phyloP scores from a whole-genome alignment of 306 rosid genomes.

The Quercus berberidifolia region DNA sequence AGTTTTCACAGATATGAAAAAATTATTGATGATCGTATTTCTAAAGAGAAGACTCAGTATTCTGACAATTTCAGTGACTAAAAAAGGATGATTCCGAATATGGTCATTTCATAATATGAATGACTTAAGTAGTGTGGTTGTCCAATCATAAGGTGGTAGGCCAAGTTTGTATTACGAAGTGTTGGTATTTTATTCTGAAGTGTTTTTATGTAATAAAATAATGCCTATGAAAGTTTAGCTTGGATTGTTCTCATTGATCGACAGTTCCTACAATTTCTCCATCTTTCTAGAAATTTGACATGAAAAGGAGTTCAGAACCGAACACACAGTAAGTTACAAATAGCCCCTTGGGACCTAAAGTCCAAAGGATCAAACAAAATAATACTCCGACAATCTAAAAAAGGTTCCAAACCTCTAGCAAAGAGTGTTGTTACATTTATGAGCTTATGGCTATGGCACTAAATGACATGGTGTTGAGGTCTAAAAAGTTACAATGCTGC shows the following conservation, averaged over 20 bases:
- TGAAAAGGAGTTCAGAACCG: not conserved
- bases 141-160: not conserved
- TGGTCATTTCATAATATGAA: too few species aligned
- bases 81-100: not conserved
- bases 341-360: not conserved
- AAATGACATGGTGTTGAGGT: conserved; percentile 25
- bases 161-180: not conserved
- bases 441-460: conserved; percentile 50
- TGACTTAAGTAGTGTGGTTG: not conserved
- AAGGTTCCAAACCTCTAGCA: conserved; percentile 13
- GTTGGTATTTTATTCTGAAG: not conserved
- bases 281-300: not conserved
- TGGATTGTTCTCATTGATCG: not conserved
- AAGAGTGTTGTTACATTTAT: conserved; percentile 55
- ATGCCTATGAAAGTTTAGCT: not conserved
- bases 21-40: conserved; percentile 27
- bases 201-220: not conserved
- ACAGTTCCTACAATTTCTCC: not conserved
- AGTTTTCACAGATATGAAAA: conserved; percentile 17
- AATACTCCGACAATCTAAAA: too few species aligned
- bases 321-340: too few species aligned
- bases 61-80: conserved; percentile 10
- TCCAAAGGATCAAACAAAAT: not conserved
- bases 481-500: too few species aligned
- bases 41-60: conserved; percentile 32